Conservation (phyloP, 371 early-diverging fungal genomes). For the Mortierella sp. region DNA sequence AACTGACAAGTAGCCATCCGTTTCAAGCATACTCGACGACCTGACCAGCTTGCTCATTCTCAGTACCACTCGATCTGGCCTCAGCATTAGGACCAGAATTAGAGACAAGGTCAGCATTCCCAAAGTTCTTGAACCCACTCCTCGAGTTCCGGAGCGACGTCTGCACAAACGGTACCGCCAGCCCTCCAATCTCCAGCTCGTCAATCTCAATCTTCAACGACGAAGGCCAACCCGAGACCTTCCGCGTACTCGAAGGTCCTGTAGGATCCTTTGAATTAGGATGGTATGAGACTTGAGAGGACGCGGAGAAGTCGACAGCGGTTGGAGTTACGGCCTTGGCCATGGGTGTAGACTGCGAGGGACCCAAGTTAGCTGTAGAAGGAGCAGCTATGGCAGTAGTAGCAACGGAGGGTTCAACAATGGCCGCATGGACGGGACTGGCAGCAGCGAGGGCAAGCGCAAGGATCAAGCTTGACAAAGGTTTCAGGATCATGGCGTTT, state of each 20-base stretch:
- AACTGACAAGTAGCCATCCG: too few relatives aligned
- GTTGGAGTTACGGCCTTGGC: background rate
- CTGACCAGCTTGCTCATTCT: background rate
- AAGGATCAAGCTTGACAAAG: background rate
- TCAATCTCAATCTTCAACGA: constrained; percentile 33
- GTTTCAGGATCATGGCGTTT: background rate
- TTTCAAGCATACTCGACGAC: too few relatives aligned
- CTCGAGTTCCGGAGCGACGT: constrained; percentile 15
- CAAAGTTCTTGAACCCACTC: constrained; percentile 22
- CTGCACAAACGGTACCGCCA: constrained; percentile 10
- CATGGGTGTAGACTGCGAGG: background rate
- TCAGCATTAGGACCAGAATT: background rate
- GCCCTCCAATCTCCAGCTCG: constrained; percentile 28
- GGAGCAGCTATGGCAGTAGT: background rate
- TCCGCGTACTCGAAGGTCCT: background rate
- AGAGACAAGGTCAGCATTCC: constrained; percentile 12
- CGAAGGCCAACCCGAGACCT: constrained; percentile 18
- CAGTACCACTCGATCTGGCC: background rate
- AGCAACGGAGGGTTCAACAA: background rate
- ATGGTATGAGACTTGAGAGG: background rate
- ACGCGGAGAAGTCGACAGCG: background rate
- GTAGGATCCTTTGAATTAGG: background rate
- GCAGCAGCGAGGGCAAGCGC: background rate
- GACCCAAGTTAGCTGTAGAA: background rate
- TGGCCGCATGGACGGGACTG: background rate